Base-by-base conservation (phyloP, 257 asterid species). In the Phtheirospermum japonicum region DNA sequence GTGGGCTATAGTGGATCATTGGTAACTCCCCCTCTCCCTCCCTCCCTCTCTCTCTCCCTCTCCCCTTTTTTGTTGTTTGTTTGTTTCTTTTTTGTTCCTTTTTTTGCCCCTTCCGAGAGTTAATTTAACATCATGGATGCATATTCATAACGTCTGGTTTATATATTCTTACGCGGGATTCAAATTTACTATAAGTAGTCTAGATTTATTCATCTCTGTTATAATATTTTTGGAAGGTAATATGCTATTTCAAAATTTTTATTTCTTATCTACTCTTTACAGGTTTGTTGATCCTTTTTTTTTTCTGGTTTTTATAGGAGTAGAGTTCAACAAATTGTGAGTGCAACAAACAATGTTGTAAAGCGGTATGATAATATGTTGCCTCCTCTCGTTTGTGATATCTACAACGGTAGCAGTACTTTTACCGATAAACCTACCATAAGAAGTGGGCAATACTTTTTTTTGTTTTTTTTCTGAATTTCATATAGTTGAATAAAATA, bases 321-420 rank as follows among this genome's bases (percentile, higher is more conserved):
- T 82, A 82, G 95, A 73, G 98, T 88, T 49, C 94, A 91, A 74
- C 87, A 88, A 82, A 84, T 86, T 68, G 95, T 73, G 73, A 97
- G 98, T 74, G 81, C 79, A 68, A 34, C 87, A 61, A 75, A 77
- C 76, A 83, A 64, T 71, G 67, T 56, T 62, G 54, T 61, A 68
- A 76, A 80, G 54, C 93, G 89, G 58, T 65, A 83, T 9, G 98
- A 97, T 72, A 70, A 68, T 69, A 65, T 80, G 68, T 77, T 91
- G 82, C 98, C 98, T 61, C 80, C 90, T 73, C 90, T 96, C 1
- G 37, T 49, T 66, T 87, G 81, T 56, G 89, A 79, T 69, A 14
- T 69, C 34, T 43, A 63, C 69, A 71, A 70, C 76, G 66, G 69
- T 69, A 59, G 71, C 71, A 64, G 70, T 71, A 34, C 64, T 70